Base-by-base conservation (phyloP, 2,329 filamentous ascomycete genomes). In the Laburnicola sp. region DNA sequence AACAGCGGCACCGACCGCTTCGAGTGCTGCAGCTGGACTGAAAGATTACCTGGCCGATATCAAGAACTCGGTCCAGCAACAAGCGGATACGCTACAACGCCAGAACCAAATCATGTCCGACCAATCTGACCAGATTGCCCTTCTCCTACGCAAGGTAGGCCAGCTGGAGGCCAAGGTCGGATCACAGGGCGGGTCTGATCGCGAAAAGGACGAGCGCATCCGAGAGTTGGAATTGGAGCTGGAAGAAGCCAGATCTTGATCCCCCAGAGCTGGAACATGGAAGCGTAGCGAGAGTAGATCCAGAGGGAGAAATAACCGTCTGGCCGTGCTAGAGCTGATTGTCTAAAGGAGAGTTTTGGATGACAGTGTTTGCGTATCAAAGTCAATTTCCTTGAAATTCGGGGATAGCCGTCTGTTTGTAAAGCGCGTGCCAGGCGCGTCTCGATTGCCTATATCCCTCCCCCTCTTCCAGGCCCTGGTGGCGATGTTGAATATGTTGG, bases 141-240 rank as follows among this genome's bases (percentile, higher is more conserved):
- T 80, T 26, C 76, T 96, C 41, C 83, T 88, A 2, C 90, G 94
- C 68, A 68, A 73, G 55, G 66, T 73, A 16, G 61, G 61, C 22
- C 81, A 82, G 11, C 79, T 97, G 62, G 96, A 95, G 82, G 84
- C 84, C 74, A 88, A 85, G 72, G 80, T 92, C 52, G 83, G 82
- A n/a, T 36, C 52, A 16, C 40, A 57, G 10, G 62, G 58, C 32
- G 60, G 62, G n/a, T n/a, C n/a, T 2, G 68, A 69, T 32, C 65
- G 65, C 11, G 71, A 73, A 45, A 72, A 74, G 62, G 71, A 74
- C 47, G 72, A 75, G 63, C 68, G 69, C 37, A 74, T 75, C 36
- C 60, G 73, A 45, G 59, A 74, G 53, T 53, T 75, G 41, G 73
- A 75, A 54, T 63, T 74, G 26, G 72, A 75, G 54, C 63, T 75